phyloP scores from a whole-genome alignment of 768 basidiomycete species.

The Ephemerocybe angulata region DNA sequence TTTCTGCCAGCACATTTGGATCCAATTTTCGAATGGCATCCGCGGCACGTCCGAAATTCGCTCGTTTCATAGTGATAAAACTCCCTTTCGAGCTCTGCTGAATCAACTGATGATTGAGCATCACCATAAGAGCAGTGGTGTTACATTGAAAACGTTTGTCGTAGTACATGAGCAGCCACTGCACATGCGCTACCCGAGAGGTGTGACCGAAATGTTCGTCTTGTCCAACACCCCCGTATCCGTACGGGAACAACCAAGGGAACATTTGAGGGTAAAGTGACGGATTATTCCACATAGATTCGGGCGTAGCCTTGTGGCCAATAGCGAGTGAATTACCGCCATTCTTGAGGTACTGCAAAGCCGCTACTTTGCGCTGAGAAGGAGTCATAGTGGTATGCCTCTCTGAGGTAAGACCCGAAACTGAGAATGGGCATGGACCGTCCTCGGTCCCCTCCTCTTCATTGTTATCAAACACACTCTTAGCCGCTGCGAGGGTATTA shows the following conservation, averaged over 20 bases:
- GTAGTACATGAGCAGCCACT: constrained; percentile 26
- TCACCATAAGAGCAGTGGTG: constrained; percentile 24
- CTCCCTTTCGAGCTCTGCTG: constrained; percentile 12
- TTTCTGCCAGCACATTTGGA: constrained; percentile 9
- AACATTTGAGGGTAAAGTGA: constrained; percentile 20
- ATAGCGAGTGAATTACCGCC: constrained; percentile 24
- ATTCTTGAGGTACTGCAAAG: constrained; percentile 23
- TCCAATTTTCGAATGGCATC: constrained; percentile 16
- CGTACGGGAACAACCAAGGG: constrained; percentile 38
- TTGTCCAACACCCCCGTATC: constrained; percentile 24
- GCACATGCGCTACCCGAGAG: constrained; percentile 16
- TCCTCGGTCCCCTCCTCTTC: constrained; percentile 23
- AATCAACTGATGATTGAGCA: constrained; percentile 31
- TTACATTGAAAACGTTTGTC: constrained; percentile 34
- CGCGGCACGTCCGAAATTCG: constrained; percentile 19
- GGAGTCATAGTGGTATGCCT: constrained; percentile 17
- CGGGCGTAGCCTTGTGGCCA: constrained; percentile 20
- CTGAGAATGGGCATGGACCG: constrained; percentile 33
- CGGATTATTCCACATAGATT: constrained; percentile 34
- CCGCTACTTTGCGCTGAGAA: constrained; percentile 17
- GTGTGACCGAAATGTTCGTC: background rate
- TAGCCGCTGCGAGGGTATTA: constrained; percentile 20
- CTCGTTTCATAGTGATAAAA: constrained; percentile 5
- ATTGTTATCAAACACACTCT: constrained; percentile 21
- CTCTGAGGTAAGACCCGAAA: constrained; percentile 34